These are phyloP conservation scores for Hawksworthiomyces lignivorus DNA, from an alignment of 2,329 filamentous ascomycete species.

Conservation along the genomic window DNA sequence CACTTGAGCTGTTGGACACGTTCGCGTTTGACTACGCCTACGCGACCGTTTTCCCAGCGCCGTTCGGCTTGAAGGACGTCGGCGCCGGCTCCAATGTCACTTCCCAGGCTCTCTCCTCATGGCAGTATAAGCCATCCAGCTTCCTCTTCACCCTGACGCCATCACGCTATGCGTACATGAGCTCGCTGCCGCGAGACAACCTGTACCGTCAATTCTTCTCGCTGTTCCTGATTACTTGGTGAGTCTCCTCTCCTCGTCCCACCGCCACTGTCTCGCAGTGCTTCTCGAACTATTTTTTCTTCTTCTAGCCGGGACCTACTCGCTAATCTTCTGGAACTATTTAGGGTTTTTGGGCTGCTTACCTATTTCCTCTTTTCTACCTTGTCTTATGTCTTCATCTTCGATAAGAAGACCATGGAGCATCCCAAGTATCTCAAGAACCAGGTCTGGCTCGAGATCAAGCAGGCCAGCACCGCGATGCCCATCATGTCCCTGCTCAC, in stretches of 20 bases:
- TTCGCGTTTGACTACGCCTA: conserved; percentile 76
- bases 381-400: conserved; percentile 80
- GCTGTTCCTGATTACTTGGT: conserved; percentile 84
- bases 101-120: conserved; percentile 47
- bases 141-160: conserved; percentile 63
- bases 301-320: too few relatives aligned
- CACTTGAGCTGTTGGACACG: conserved; percentile 78
- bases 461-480: conserved; percentile 67
- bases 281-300: conserved; percentile 20
- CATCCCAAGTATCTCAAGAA: conserved; percentile 96
- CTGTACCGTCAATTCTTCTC: conserved; percentile 65
- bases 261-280: not conserved
- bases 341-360: conserved; percentile 74
- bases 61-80: conserved; percentile 39
- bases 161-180: conserved; percentile 69
- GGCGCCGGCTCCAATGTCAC: conserved; percentile 47
- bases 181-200: conserved; percentile 70
- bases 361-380: conserved; percentile 80
- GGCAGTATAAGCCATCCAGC: conserved; percentile 67
- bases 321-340: not conserved
- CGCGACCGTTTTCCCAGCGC: conserved; percentile 59
- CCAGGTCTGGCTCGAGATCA: conserved; percentile 80
- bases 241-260: not conserved
- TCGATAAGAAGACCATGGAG: conserved; percentile 80
- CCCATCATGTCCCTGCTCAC: conserved; percentile 79